Conservation (phyloP, 1,284 basidiomycete species). For the Ganoderma lucidum region DNA sequence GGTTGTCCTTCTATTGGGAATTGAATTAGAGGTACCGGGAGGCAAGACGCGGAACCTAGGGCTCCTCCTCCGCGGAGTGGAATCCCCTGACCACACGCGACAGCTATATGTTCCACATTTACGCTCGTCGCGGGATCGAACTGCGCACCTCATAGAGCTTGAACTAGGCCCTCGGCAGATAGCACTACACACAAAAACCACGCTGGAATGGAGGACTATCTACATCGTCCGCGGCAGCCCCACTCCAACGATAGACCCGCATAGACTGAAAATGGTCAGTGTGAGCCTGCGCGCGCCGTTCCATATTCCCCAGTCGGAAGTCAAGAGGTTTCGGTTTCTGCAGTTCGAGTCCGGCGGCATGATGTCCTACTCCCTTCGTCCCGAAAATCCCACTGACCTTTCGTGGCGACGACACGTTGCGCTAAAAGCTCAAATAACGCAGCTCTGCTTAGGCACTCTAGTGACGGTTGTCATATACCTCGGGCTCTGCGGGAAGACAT, state of each 20-base stretch:
- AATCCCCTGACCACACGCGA: background rate
- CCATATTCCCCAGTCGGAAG: background rate
- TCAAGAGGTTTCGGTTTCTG: background rate
- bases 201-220: background rate
- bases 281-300: background rate
- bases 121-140: background rate
- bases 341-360: background rate
- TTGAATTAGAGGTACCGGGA: background rate
- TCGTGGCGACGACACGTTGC: too few species aligned
- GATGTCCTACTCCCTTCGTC: too few species aligned
- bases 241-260: background rate
- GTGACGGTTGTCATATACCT: too few species aligned
- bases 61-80: background rate
- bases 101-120: background rate
- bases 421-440: too few species aligned
- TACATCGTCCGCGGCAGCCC: background rate
- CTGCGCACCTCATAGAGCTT: background rate
- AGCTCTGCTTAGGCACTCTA: too few species aligned
- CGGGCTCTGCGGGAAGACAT: too few species aligned
- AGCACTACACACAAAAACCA: too few species aligned
- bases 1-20: background rate
- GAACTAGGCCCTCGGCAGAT: background rate
- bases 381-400: too few species aligned
- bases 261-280: background rate
- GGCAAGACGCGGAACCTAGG: background rate